A percentile compares a stretch with the other conserved stretches of the same genome.
Conservation (phyloP, 2,329 filamentous ascomycete species). For the Juglanconis juglandina region DNA sequence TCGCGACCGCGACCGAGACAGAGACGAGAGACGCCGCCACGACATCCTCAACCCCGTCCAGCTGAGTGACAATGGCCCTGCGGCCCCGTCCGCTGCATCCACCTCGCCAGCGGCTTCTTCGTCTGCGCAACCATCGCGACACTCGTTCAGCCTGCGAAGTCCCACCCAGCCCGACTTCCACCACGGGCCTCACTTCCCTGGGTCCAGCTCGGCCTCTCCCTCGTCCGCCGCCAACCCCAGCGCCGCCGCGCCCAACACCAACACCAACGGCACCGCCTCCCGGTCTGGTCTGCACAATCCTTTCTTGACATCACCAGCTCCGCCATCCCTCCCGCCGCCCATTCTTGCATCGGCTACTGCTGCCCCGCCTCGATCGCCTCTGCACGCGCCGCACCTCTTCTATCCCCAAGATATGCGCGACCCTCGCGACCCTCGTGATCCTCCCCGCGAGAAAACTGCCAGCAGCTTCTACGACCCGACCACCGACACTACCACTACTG, state of each 20-base stretch:
- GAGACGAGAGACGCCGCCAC: slow-evolving; percentile 36
- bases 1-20: slow-evolving; percentile 12
- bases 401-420: slow-evolving; percentile 31
- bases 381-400: slow-evolving; percentile 42
- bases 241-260: slow-evolving; percentile 23
- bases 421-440: slow-evolving; percentile 23
- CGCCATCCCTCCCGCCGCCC: slow-evolving; percentile 15
- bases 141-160: slow-evolving; percentile 48
- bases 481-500: slow-evolving; percentile 44
- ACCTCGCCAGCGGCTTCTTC: not conserved
- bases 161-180: slow-evolving; percentile 43
- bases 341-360: slow-evolving; percentile 18
- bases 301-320: slow-evolving; percentile 14
- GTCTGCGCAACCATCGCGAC: slow-evolving; percentile 32
- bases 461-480: slow-evolving; percentile 54
- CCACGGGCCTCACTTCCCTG: slow-evolving; percentile 25
- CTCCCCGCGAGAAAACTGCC: slow-evolving; percentile 37
- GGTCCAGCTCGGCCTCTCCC: slow-evolving; percentile 27
- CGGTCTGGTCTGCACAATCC: slow-evolving; percentile 20
- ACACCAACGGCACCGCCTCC: slow-evolving; percentile 24
- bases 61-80: slow-evolving; percentile 12
- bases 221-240: slow-evolving; percentile 24
- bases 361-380: slow-evolving; percentile 37
- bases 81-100: slow-evolving; percentile 2
- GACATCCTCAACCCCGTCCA: slow-evolving; percentile 42